Base-by-base conservation (phyloP, 2,329 filamentous ascomycete genomes). In the Curvularia hawaiiensis region DNA sequence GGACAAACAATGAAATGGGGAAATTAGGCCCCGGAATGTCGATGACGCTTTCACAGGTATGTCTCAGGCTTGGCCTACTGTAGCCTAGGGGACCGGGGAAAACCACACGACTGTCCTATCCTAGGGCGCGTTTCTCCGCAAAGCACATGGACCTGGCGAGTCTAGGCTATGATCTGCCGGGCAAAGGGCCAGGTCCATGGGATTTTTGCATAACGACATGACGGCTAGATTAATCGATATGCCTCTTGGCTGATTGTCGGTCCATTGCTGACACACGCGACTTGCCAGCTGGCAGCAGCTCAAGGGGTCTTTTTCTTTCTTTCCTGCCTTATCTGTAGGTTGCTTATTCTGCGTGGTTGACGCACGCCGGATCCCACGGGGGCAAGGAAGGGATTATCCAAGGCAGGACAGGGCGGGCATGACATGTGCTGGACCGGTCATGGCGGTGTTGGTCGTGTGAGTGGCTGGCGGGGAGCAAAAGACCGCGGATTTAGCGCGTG, bases 401-500 rank as follows among this genome's bases (percentile, higher is more conserved):
- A 44, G 24, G 14, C 41, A 18, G 39, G 39, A 20, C 26, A 41
- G 41, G 3, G 41, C 41, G 41, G 3, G 41, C 41, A 44, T 44
- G 41, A 44, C 41, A 44, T 28, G 16, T 18, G 35, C 35, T 38
- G 35, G 35, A 18, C 16, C 16, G 35, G 35, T 10, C 35, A 38
- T 31, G 55, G 22, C 18, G 11, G 20, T 7, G 33, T 18, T 43
- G 45, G 50, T 47, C 38, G 20, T 26, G 31, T 55, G 52, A 40
- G 38, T 45, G 33, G 40, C 31, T 41, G 41, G 41, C 46, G 46
- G 26, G 16, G 50, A 31, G 45, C 26, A 41, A n/a, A 22, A 24
- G 48, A 51, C 9, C 30, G 30, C 40, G 31, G 41, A 45, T 45
- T 52, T 70, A 67, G 67, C 66, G 64, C 57, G 20, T 47, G n/a